A percentile compares a stretch with the other conserved stretches of the same genome.
Evolutionary conservation across 2,329 filamentous ascomycete species (phyloP).

Genomic region (Xylariaceae sp.): DNA sequence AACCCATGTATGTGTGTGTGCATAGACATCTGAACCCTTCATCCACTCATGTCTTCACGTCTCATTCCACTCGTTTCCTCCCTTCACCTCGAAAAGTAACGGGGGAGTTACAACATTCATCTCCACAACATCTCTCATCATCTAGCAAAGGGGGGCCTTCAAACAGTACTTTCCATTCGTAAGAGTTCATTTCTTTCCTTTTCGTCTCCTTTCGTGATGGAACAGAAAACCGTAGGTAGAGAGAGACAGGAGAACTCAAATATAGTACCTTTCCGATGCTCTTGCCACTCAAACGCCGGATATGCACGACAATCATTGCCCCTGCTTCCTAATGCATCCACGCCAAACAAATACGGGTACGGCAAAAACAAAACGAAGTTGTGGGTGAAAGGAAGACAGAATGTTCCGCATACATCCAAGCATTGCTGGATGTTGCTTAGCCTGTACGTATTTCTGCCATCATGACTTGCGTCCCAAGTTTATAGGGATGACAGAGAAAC

Average conservation of each 20-base stretch:
- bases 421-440: slow-evolving; percentile 9
- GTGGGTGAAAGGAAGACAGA: not conserved
- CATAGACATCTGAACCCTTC: too few species aligned
- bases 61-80: too few species aligned
- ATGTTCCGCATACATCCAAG: slow-evolving; percentile 13
- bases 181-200: not conserved
- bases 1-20: too few species aligned
- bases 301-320: slow-evolving; percentile 13
- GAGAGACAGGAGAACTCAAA: slow-evolving; percentile 9
- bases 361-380: slow-evolving; percentile 7
- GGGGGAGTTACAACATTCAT: not conserved
- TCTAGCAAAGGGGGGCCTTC: not conserved
- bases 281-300: slow-evolving; percentile 12
- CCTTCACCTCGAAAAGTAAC: too few species aligned
- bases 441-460: slow-evolving; percentile 2
- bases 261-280: slow-evolving; percentile 7
- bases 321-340: slow-evolving; percentile 14
- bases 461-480: slow-evolving; percentile 1
- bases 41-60: too few species aligned
- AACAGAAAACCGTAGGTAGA: not conserved
- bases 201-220: not conserved
- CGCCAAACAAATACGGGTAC: slow-evolving; percentile 10
- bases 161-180: not conserved
- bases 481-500: not conserved
- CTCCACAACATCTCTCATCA: not conserved